Evolutionary conservation across 208 protist species (phyloP).

Genomic region (Wallacemonas collosoma): DNA sequence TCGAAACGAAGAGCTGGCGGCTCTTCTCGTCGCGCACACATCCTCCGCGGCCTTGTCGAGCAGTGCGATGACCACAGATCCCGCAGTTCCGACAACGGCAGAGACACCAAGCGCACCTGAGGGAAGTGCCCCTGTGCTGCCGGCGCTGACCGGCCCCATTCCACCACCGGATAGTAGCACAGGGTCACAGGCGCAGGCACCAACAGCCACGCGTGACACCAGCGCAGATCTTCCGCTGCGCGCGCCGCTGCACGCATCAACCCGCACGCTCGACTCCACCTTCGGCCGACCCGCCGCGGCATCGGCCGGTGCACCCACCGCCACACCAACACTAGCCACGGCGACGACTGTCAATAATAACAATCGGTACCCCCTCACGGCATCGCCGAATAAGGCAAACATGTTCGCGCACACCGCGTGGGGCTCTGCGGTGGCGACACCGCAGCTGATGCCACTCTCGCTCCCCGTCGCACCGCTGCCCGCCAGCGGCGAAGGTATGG

Average conservation of each 20-base stretch:
- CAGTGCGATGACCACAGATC: too few species aligned
- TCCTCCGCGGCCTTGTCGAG: too few species aligned
- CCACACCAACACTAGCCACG: too few species aligned
- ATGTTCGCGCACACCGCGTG: neutral
- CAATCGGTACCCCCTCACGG: too few species aligned
- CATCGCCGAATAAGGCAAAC: neutral
- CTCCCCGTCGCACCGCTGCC: neutral
- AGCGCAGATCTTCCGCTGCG: neutral
- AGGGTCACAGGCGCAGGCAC: too few species aligned
- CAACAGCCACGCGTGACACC: neutral
- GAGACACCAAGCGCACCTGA: neutral
- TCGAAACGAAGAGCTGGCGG: conserved; percentile 6
- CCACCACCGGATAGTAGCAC: too few species aligned
- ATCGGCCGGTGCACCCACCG: neutral
- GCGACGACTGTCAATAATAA: too few species aligned
- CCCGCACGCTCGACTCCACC: conserved; percentile 3
- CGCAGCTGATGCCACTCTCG: conserved; percentile 4
- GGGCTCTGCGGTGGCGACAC: conserved; percentile 1
- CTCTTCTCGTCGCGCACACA: neutral
- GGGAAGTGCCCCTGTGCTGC: neutral
- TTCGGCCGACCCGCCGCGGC: neutral
- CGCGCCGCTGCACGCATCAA: neutral
- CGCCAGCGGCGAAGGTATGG: neutral
- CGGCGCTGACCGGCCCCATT: neutral
- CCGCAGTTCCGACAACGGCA: neutral